Base-by-base conservation (phyloP, 2,329 filamentous ascomycete species). In the Colletotrichum acutatum region DNA sequence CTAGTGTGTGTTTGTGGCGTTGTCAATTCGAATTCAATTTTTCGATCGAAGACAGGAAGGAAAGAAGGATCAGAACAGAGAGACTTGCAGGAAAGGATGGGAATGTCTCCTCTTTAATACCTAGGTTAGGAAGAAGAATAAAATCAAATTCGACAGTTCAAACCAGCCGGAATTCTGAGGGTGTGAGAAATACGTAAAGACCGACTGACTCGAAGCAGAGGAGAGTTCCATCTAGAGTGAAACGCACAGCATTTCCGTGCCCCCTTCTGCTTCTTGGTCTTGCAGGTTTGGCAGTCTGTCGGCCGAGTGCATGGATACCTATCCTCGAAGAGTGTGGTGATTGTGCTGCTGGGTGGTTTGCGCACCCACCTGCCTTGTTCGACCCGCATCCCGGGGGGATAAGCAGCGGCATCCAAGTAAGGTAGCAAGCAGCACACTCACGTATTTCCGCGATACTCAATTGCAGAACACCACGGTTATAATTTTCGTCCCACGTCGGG, bases 1-100 rank as follows among this genome's bases (percentile, higher is more conserved):
- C 37, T 56, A 54, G 68, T 72, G 59, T 66, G 60, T 71, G 66
- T 66, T 49, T 54, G 60, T 71, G 70, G 66, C 60, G 62, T 72
- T 74, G 56, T 37, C 19, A 57, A 61, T 70, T 46, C 65, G 66
- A 60, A 34, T 19, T 30, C 37, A 34, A 12, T 12, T 66, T 57
- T 60, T 57, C 66, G 28, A 66, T 65, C n/a, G 70, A 28, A 49
- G 60, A 42, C 66, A 42, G 54, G 60, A 34, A 63, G 32, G 30
- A 69, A 59, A 46, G 30, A 26, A 46, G 37, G 26, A 46, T 32
- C n/a, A 32, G 42, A 28, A 24, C n/a, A 26, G 34, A 60, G 46
- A 32, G 22, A 28, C 37, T 61, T 46, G 60, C 30, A 14, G 12
- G 30, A 62, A 68, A n/a, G 34, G 8, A 62, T 60, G 30, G 54